Conservation (phyloP, 2,329 filamentous ascomycete genomes). For the Biscogniauxia marginata region DNA sequence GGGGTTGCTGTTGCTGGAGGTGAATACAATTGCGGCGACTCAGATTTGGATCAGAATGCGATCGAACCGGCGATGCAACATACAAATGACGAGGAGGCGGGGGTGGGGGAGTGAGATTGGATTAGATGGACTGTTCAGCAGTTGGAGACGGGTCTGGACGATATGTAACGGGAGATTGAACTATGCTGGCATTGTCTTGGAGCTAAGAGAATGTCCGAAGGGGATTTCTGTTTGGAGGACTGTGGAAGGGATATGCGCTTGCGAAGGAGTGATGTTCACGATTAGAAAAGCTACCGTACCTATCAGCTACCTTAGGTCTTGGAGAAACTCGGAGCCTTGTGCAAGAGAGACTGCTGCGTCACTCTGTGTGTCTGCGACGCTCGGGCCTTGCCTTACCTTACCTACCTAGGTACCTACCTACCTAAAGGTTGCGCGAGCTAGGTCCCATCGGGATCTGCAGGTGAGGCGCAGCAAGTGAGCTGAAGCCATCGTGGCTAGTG, state of each 20-base stretch:
- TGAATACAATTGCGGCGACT: slow-evolving; percentile 1
- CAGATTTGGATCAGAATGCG: slow-evolving; percentile 12
- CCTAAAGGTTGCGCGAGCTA: too few relatives aligned
- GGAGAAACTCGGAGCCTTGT: background rate
- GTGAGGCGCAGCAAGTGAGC: too few relatives aligned
- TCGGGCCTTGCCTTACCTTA: slow-evolving; percentile 17
- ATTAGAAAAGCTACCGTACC: background rate
- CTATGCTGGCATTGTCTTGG: background rate
- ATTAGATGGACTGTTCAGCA: slow-evolving; percentile 2
- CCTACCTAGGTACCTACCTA: background rate
- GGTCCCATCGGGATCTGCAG: too few relatives aligned
- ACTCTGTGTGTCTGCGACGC: background rate
- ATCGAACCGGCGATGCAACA: slow-evolving; percentile 12
- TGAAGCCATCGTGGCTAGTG: too few relatives aligned
- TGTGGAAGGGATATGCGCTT: background rate
- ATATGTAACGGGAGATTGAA: background rate
- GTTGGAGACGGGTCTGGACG: background rate
- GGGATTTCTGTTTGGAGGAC: background rate
- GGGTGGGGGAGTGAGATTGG: slow-evolving; percentile 20
- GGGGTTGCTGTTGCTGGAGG: background rate
- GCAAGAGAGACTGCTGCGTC: background rate
- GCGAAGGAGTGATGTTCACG: background rate
- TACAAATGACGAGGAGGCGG: slow-evolving; percentile 21
- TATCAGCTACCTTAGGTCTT: background rate
- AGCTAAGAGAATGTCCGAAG: background rate